phyloP scores from a whole-genome alignment of 2,329 filamentous ascomycete genomes.

The Fusarium irregulare region DNA sequence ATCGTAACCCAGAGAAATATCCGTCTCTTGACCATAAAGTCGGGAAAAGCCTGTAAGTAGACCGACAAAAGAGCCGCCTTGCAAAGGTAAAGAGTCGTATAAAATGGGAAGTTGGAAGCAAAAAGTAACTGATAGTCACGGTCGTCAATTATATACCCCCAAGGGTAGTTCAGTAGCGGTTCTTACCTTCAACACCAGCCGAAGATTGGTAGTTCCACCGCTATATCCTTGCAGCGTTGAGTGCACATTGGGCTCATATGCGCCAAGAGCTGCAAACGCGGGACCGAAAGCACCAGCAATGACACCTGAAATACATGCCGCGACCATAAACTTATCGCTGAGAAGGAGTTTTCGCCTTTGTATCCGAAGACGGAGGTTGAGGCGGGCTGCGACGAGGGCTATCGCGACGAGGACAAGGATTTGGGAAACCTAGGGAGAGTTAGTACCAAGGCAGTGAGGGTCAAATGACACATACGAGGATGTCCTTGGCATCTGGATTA shows the following conservation, averaged over 20 bases:
- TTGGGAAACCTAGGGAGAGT: conserved; percentile 1
- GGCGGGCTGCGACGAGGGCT: conserved; percentile 23
- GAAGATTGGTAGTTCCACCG: background rate
- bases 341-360: conserved; percentile 24
- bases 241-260: conserved; percentile 27
- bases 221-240: conserved; percentile 12
- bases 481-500: background rate
- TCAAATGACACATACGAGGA: background rate
- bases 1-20: conserved; percentile 27
- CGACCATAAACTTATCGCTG: conserved; percentile 36
- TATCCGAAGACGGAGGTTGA: conserved; percentile 30
- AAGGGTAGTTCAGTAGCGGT: fast-evolving
- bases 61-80: conserved; percentile 36
- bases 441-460: background rate
- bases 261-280: conserved; percentile 2
- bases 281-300: conserved; percentile 20
- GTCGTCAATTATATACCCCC: fast-evolving
- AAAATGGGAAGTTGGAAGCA: conserved; percentile 28
- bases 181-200: conserved; percentile 24
- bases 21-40: conserved; percentile 32
- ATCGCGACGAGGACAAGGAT: conserved; percentile 24
- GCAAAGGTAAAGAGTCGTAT: conserved; percentile 39
- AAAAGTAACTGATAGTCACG: conserved; percentile 21
- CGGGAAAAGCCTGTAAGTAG: conserved; percentile 20
- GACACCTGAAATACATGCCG: conserved; percentile 25